A percentile compares a stretch with the other conserved stretches of the same genome.
Evolutionary conservation across 2,329 filamentous ascomycete species (phyloP).

Genomic region (Pseudocercospora musae): DNA sequence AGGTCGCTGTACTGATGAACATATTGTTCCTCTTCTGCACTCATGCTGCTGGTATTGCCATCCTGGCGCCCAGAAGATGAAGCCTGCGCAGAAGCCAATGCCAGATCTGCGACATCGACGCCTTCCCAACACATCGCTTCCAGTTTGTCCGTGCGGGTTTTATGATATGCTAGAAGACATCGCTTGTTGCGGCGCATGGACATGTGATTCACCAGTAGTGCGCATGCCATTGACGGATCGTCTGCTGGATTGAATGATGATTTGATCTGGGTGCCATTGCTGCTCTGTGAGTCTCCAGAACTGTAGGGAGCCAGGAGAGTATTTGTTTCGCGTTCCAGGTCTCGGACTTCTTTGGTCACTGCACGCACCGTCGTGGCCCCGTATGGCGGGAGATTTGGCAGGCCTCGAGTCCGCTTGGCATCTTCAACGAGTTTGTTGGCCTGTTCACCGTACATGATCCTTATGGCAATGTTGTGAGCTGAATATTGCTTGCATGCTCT

Average conservation of each 20-base stretch:
- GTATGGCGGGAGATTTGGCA: slow-evolving; percentile 83
- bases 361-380: slow-evolving; percentile 86
- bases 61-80: slow-evolving; percentile 31
- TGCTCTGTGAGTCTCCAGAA: slow-evolving; percentile 38
- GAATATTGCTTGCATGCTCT: background rate
- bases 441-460: slow-evolving; percentile 79
- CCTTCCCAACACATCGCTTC: slow-evolving; percentile 94
- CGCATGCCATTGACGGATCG: slow-evolving; percentile 80
- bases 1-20: slow-evolving; percentile 88
- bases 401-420: slow-evolving; percentile 88
- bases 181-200: slow-evolving; percentile 96
- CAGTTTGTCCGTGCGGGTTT: slow-evolving; percentile 82
- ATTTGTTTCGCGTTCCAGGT: slow-evolving; percentile 81
- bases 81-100: slow-evolving; percentile 47
- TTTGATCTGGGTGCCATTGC: slow-evolving; percentile 42
- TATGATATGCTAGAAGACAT: slow-evolving; percentile 90
- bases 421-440: slow-evolving; percentile 92
- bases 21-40: slow-evolving; percentile 95
- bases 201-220: slow-evolving; percentile 86
- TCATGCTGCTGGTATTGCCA: slow-evolving; percentile 50
- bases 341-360: slow-evolving; percentile 86
- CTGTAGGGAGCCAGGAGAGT: slow-evolving; percentile 78
- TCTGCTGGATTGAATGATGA: slow-evolving; percentile 80
- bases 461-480: background rate
- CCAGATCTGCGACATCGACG: slow-evolving; percentile 70